A percentile compares a stretch with the other conserved stretches of the same genome.
Evolutionary conservation across 2,329 filamentous ascomycete genomes (phyloP).

Genomic region (Emmonsiellopsis sp.): DNA sequence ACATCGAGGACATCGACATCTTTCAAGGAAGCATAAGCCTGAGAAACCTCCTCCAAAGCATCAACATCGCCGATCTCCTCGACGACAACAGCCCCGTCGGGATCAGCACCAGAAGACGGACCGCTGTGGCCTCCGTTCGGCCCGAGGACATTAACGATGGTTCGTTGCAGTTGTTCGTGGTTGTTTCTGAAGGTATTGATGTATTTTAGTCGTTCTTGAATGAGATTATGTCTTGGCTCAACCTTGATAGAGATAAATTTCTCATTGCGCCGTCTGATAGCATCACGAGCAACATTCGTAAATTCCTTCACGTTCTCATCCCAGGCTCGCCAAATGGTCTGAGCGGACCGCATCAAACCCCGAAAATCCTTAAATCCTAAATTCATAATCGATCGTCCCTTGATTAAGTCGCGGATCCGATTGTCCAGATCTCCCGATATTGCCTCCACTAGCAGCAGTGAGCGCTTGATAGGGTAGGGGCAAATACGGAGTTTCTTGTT

Average conservation of each 20-base stretch:
- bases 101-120: constrained; percentile 29
- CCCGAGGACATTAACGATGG: constrained; percentile 92
- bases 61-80: constrained; percentile 97
- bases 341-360: constrained; percentile 71
- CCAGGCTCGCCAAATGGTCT: constrained; percentile 84
- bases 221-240: constrained; percentile 72
- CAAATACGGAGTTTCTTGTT: constrained; percentile 98
- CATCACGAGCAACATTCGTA: constrained; percentile 92
- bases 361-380: constrained; percentile 88
- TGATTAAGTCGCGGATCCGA: constrained; percentile 74
- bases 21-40: constrained; percentile 87
- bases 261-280: constrained; percentile 84
- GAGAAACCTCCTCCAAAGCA: constrained; percentile 88
- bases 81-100: constrained; percentile 61
- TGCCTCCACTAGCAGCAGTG: constrained; percentile 87
- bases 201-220: constrained; percentile 85
- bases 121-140: constrained; percentile 56
- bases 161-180: constrained; percentile 93
- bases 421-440: constrained; percentile 90
- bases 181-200: constrained; percentile 92
- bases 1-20: constrained; percentile 95
- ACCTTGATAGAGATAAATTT: constrained; percentile 99
- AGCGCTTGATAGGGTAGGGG: constrained; percentile 86
- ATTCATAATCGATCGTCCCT: constrained; percentile 81
- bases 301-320: constrained; percentile 97